Base-by-base conservation (phyloP, 441 rosid genomes). In the Brassica hybrid region DNA sequence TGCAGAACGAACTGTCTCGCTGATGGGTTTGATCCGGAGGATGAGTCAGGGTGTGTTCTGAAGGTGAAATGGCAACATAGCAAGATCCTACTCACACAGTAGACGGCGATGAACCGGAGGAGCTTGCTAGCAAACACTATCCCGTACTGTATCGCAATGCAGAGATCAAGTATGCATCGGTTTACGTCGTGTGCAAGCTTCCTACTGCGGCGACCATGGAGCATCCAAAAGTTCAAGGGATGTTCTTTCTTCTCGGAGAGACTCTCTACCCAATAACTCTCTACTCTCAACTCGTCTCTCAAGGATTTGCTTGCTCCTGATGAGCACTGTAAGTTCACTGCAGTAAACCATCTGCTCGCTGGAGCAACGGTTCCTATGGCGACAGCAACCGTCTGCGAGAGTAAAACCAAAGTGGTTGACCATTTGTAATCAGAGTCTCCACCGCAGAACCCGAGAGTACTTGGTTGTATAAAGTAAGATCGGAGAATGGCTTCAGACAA, bases 381-480 rank as follows among this genome's bases (percentile, higher is more conserved):
- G 0, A 91, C 85, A 2, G 91, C 92, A 79, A 89, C 65, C 7
- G 89, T 66, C 82, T 94, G 96, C 0, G 89, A 56, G 38, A 85
- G 4, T 9, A 94, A 85, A 61, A 90, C 81, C 67, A 85, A 66
- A 13, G 74, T 70, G 72, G 87, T 80, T 14, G 97, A 92, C 97
- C 98, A 91, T 85, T 87, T 88, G 66, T 92, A 92, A 43, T 94
- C 99, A 17, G 96, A 92, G 32, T 86, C 88, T 6, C 97, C 97
- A 1, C 14, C 69, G 83, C 97, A 92, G 76, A 92, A 92, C 25
- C 71, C 57, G 58, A 91, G 84, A 36, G 88, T 72, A 61, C 4
- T 0, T 86, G 66, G 83, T 27, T 65, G 65, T 83, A 85, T 78
- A 60, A 89, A 73, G 81, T 85, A 91, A 85, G 94, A 85, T 38